Evolutionary conservation across 2,329 filamentous ascomycete genomes (phyloP).

Genomic region (Phialophora expanda): DNA sequence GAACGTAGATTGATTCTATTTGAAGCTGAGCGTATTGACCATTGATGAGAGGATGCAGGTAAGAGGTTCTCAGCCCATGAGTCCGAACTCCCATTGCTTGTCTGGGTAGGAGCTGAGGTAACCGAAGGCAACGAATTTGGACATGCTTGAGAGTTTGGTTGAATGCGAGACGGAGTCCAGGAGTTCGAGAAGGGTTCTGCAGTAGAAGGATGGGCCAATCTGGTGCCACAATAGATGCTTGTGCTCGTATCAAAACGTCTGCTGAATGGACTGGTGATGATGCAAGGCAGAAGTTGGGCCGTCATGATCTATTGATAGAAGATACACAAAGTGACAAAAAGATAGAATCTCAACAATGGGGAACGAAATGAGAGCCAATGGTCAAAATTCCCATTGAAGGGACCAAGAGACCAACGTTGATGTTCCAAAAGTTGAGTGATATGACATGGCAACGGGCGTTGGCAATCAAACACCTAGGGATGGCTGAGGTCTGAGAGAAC

Average conservation of each 20-base stretch:
- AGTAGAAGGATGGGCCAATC: constrained; percentile 13
- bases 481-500: constrained; percentile 1
- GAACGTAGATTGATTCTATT: neutral
- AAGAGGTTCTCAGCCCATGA: neutral
- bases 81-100: constrained; percentile 26
- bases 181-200: constrained; percentile 19
- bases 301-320: constrained; percentile 34
- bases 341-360: constrained; percentile 29
- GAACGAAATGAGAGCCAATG: constrained; percentile 36
- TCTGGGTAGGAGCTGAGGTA: constrained; percentile 21
- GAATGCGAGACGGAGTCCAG: constrained; percentile 24
- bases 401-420: constrained; percentile 34
- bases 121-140: constrained; percentile 27
- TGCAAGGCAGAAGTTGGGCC: constrained; percentile 31
- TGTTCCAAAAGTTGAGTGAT: constrained; percentile 36
- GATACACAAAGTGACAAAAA: constrained; percentile 24
- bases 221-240: constrained; percentile 23
- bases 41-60: neutral
- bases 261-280: constrained; percentile 32
- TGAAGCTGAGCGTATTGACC: constrained; percentile 3
- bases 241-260: constrained; percentile 28
- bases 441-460: constrained; percentile 30
- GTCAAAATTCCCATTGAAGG: constrained; percentile 33
- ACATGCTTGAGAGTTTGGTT: constrained; percentile 26
- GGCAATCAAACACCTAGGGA: constrained; percentile 7